Evolutionary conservation across 1,139 yeast genomes (phyloP).

Genomic region (Pichia sp.): DNA sequence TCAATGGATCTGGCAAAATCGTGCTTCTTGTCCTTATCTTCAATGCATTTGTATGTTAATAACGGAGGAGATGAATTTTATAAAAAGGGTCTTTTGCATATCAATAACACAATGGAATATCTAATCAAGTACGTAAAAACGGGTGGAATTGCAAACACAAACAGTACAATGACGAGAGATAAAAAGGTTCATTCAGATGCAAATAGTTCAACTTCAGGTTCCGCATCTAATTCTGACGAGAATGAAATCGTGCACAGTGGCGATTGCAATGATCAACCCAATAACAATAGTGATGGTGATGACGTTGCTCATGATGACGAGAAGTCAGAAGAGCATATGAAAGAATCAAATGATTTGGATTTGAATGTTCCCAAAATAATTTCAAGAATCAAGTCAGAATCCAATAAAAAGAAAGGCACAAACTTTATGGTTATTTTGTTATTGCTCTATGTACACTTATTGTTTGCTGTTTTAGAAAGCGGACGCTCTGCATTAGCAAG

Average conservation of each 20-base stretch:
- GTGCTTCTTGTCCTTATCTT: constrained; percentile 49
- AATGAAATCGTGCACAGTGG: constrained; percentile 7
- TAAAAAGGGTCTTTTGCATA: constrained; percentile 46
- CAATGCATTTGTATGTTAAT: constrained; percentile 50
- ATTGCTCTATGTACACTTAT: constrained; percentile 46
- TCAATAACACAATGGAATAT: constrained; percentile 49
- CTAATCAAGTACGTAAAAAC: constrained; percentile 35
- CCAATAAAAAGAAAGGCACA: constrained; percentile 32
- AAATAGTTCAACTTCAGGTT: not conserved
- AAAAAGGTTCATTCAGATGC: not conserved
- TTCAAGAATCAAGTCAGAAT: constrained; percentile 33
- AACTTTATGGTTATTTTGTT: constrained; percentile 48
- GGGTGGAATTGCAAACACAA: constrained; percentile 13
- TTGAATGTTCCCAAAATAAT: constrained; percentile 33
- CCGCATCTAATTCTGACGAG: not conserved
- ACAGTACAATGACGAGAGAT: not conserved
- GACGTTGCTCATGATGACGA: constrained; percentile 8
- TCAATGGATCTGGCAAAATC: constrained; percentile 52
- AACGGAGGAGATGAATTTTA: constrained; percentile 48
- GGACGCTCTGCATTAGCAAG: constrained; percentile 49
- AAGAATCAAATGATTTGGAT: constrained; percentile 13
- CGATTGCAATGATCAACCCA: constrained; percentile 5
- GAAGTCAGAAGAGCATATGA: constrained; percentile 11
- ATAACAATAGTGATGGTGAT: not conserved
- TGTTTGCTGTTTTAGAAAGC: constrained; percentile 48